Conservation (phyloP, 805 yeast genomes). For the Metschnikowia hibisci region DNA sequence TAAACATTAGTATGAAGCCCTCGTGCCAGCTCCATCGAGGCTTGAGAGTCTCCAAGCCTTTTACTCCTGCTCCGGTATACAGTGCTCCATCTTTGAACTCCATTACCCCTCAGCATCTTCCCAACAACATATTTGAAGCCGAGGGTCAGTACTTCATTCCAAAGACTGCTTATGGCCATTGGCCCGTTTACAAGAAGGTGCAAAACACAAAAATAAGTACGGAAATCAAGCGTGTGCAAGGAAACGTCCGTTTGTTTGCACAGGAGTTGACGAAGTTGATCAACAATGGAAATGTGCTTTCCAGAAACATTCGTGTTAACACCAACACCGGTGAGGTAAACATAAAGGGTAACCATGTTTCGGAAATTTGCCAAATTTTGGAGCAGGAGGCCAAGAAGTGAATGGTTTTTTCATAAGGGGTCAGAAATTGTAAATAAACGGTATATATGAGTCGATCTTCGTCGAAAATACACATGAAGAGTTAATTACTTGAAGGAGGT, state of each 20-base stretch:
- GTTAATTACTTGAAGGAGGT: too few relatives aligned
- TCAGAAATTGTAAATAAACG: not conserved
- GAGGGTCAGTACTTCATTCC: conserved; percentile 37
- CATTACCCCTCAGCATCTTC: conserved; percentile 15
- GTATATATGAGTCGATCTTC: too few relatives aligned
- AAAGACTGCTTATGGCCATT: conserved; percentile 59
- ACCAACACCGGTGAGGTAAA: conserved; percentile 33
- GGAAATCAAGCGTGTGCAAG: conserved; percentile 66
- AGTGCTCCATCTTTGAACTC: conserved; percentile 26
- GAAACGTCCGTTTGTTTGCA: conserved; percentile 63
- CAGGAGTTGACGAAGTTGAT: conserved; percentile 51
- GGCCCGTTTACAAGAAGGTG: conserved; percentile 76
- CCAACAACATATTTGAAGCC: conserved; percentile 30
- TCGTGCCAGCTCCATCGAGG: conserved; percentile 21
- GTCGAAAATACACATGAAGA: too few relatives aligned
- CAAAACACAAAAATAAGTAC: conserved; percentile 67
- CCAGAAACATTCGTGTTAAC: conserved; percentile 35
- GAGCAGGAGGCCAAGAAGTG: conserved; percentile 11
- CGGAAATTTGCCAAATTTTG: conserved; percentile 27
- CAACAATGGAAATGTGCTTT: conserved; percentile 21
- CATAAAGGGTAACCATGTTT: conserved; percentile 38
- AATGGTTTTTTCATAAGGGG: not conserved
- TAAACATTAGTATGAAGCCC: conserved; percentile 24
- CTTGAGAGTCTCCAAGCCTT: conserved; percentile 21
- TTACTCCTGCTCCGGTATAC: conserved; percentile 18